A percentile compares a stretch with the other conserved stretches of the same genome.
phyloP scores from a whole-genome alignment of 1,284 basidiomycete species.

The Sutorius eximius region DNA sequence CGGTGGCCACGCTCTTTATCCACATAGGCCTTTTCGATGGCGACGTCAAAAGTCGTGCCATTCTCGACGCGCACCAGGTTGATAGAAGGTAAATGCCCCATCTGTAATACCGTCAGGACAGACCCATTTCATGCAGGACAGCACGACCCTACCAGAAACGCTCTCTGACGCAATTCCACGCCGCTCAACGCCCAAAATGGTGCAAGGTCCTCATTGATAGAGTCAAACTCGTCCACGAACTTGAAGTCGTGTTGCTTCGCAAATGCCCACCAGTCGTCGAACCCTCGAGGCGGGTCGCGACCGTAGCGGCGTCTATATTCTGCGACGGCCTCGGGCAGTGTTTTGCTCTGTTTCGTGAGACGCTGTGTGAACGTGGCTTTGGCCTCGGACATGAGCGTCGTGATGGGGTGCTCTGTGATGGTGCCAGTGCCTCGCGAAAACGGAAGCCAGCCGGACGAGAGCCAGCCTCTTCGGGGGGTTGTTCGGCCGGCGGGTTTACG shows the following conservation, averaged over 20 bases:
- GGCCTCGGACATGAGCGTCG: constrained; percentile 78
- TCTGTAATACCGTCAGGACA: constrained; percentile 41
- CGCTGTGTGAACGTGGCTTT: constrained; percentile 66
- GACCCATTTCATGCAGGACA: neutral
- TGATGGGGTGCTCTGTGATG: constrained; percentile 71
- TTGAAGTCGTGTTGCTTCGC: constrained; percentile 70
- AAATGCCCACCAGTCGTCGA: constrained; percentile 88
- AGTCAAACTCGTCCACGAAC: constrained; percentile 91
- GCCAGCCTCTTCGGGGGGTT: constrained; percentile 15
- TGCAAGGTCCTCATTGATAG: constrained; percentile 73
- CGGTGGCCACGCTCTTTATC: constrained; percentile 74
- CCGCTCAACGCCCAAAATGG: constrained; percentile 80
- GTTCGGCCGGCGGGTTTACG: constrained; percentile 9
- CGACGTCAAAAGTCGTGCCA: constrained; percentile 64
- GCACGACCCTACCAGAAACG: constrained; percentile 55
- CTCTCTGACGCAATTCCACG: constrained; percentile 69
- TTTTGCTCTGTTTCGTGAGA: constrained; percentile 72
- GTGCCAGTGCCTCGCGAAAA: constrained; percentile 7
- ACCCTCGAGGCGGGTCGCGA: constrained; percentile 82
- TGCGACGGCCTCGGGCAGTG: constrained; percentile 67
- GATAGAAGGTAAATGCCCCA: constrained; percentile 79
- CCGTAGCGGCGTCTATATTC: constrained; percentile 81
- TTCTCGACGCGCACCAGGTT: constrained; percentile 76
- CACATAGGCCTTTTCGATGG: constrained; percentile 58
- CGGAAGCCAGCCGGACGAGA: constrained; percentile 20